Evolutionary conservation across 2,329 filamentous ascomycete species (phyloP).

Genomic region (Cercospora canescens): DNA sequence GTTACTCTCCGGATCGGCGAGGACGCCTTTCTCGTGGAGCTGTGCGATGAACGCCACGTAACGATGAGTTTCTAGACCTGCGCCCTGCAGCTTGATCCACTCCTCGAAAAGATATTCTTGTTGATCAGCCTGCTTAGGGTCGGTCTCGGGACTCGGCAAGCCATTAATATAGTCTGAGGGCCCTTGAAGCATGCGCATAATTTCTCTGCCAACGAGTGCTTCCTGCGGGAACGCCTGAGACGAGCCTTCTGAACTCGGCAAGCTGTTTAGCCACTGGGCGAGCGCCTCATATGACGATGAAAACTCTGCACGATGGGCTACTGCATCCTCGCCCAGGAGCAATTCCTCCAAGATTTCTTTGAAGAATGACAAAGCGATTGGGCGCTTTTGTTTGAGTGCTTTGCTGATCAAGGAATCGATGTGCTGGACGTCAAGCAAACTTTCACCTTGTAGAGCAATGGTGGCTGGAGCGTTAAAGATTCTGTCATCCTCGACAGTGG

Average conservation of each 20-base stretch:
- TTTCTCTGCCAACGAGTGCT: slow-evolving; percentile 64
- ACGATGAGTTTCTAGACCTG: slow-evolving; percentile 71
- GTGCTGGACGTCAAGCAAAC: slow-evolving; percentile 60
- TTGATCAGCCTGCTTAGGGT: slow-evolving; percentile 69
- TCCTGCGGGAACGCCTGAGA: slow-evolving; percentile 31
- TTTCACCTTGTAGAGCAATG: slow-evolving; percentile 59
- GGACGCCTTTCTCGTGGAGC: slow-evolving; percentile 70
- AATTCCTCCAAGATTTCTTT: slow-evolving; percentile 76
- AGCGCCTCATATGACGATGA: slow-evolving; percentile 78
- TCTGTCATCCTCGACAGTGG: slow-evolving; percentile 57
- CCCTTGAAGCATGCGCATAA: slow-evolving; percentile 66
- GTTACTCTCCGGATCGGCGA: slow-evolving; percentile 74
- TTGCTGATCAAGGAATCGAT: slow-evolving; percentile 67
- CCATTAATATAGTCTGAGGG: slow-evolving; percentile 58
- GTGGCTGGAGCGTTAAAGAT: slow-evolving; percentile 64
- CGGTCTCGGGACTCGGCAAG: slow-evolving; percentile 58
- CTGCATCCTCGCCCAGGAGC: slow-evolving; percentile 73
- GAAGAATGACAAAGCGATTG: slow-evolving; percentile 75
- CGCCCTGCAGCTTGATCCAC: slow-evolving; percentile 82
- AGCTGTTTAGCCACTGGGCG: slow-evolving; percentile 76
- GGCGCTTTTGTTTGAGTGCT: slow-evolving; percentile 69
- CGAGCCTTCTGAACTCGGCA: slow-evolving; percentile 42
- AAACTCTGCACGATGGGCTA: slow-evolving; percentile 82
- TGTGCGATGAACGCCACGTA: slow-evolving; percentile 79
- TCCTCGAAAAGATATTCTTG: slow-evolving; percentile 95